phyloP scores from a whole-genome alignment of 2,329 filamentous ascomycete genomes.

The Niveomyces coronatus region DNA sequence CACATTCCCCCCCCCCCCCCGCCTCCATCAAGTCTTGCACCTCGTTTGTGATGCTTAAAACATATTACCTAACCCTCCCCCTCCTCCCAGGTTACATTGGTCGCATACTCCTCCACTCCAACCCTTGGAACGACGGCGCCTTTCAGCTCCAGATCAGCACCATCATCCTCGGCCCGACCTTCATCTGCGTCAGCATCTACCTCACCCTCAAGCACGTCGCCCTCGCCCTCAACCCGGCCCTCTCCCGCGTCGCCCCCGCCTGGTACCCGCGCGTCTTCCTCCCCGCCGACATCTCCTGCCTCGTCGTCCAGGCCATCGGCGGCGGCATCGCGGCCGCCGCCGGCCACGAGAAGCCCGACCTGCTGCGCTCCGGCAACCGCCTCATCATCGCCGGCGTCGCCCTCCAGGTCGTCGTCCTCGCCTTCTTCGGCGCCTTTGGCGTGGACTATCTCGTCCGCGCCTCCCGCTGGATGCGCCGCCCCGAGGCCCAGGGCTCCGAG shows the following conservation, averaged over 20 bases:
- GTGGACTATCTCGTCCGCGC: conserved; percentile 37
- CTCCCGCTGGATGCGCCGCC: conserved; percentile 25
- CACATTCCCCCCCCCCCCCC: no score
- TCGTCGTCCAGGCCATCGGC: conserved; percentile 48
- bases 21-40: no score
- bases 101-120: conserved; percentile 38
- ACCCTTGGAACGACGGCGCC: conserved; percentile 42
- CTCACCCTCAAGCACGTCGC: conserved; percentile 52
- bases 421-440: conserved; percentile 32
- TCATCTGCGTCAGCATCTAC: conserved; percentile 54
- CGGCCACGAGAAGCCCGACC: conserved; percentile 24
- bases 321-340: conserved; percentile 44
- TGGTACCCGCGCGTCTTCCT: conserved; percentile 48
- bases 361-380: conserved; percentile 37
- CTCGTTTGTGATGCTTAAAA: background rate
- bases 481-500: conserved; percentile 20
- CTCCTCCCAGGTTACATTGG: conserved; percentile 47
- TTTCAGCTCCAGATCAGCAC: conserved; percentile 50
- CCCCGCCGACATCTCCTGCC: conserved; percentile 47
- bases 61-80: conserved; percentile 3
- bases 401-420: conserved; percentile 42
- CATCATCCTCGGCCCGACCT: conserved; percentile 49
- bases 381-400: conserved; percentile 44
- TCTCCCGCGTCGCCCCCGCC: conserved; percentile 41
- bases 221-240: conserved; percentile 34